Evolutionary conservation across 768 basidiomycete genomes (phyloP), one percentile per base, ranked within the genome.

Genomic region (Russula brevipes): DNA sequence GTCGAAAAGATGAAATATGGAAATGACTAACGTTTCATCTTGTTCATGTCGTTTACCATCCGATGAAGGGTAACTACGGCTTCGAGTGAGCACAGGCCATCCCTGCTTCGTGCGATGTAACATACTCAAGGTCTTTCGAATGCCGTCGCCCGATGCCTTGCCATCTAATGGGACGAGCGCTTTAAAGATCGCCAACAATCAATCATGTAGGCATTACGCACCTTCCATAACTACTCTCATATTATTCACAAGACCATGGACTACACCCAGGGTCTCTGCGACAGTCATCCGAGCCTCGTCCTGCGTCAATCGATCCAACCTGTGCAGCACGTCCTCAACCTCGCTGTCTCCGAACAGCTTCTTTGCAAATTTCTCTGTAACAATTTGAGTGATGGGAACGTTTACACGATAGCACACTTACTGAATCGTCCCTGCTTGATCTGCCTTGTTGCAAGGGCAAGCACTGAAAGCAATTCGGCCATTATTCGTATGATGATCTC

Each of bases 1-100:
- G 4, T 31, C 1, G 3, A 19, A 10, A 6, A 11, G 5, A 10
- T 8, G 33, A 24, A 44, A 6, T 7, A 8, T 1, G 30, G 16
- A n/a, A 35, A n/a, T 8, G 51, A 24, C 58, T 9, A 44, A 59
- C 58, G 58, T 51, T 59, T 49, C 14, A 50, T n/a, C 16, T 59
- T 51, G 16, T 59, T 59, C 8, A 59, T 41, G 8, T 42, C 31
- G 33, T 12, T 30, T 3, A 49, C 14, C 12, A 38, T 51, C 10
- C 42, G 33, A 5, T 57, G 44, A 35, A 57, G 35, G 12, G 1
- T 10, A 14, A n/a, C 56, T 57, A 47, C 9, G 11, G 4, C 39
- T 9, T n/a, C 6, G 1, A 19, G 24, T 57, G 5, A 57, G 33
- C 17, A 1, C 10, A 24, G 24, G 24, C 24, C 1, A 36, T 45